Base-by-base conservation (phyloP, 495 filamentous ascomycete species). In the Aspergillus cavernicola region DNA sequence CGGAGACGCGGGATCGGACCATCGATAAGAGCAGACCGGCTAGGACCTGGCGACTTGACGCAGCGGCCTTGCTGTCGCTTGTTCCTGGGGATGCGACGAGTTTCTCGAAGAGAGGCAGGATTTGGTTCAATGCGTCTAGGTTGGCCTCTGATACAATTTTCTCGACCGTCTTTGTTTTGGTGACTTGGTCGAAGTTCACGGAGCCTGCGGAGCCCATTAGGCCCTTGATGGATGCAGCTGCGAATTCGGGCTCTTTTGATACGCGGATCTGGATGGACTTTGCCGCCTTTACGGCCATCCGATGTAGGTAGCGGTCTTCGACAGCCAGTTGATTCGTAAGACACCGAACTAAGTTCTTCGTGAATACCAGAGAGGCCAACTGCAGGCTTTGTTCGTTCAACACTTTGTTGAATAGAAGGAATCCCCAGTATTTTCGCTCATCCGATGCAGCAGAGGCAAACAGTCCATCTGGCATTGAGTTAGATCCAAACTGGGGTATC, bases 351-450 rank as follows among this genome's bases (percentile, higher is more conserved):
- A 96, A 71, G 58, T 95, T 93, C 50, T 84, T 83, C 53, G 85
- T 89, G 69, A 97, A 95, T 3, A 96, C 69, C 2, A 64, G 55
- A 18, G 73, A 63, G 12, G 86, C 67, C 26, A 77, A 60, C 35
- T 79, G 64, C 2, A 67, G 61, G 2, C 73, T 69, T 36, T 70
- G 70, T 35, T 71, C 68, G 35, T 80, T 74, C 16, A 96, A 66
- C 23, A 89, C 72, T 52, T 87, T 87, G 52, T 82, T 77, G 56
- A 97, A 88, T 18, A 98, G 81, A 45, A 89, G 80, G 65, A 98
- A 91, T 4, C 95, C 93, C 71, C 87, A 89, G 62, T 87, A 88
- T 66, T 97, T 97, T 39, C 92, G 85, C 64, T 90, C 89, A 19
- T 88, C 82, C 0, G 92, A 96, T 10, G 91, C 83, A 15, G 80